Evolutionary conservation across 2,329 filamentous ascomycete species (phyloP).

Genomic region (Mycosphaerella sp.): DNA sequence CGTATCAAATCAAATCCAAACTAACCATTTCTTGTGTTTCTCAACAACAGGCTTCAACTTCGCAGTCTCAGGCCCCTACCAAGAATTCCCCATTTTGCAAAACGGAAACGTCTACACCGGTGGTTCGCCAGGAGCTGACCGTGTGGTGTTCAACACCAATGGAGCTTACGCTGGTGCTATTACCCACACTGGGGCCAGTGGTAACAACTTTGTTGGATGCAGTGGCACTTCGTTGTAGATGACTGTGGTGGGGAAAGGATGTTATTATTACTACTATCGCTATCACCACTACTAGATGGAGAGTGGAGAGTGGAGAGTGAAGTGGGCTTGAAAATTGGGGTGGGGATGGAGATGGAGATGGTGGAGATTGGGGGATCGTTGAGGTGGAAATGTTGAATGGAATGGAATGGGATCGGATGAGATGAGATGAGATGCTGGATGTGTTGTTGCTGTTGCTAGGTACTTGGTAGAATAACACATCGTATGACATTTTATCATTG

Average conservation of each 20-base stretch:
- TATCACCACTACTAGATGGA: no score
- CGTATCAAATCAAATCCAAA: conserved; percentile 23
- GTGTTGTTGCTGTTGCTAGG: no score
- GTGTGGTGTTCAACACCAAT: conserved; percentile 56
- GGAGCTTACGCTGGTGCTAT: conserved; percentile 58
- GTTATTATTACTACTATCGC: no score
- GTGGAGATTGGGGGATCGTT: not conserved
- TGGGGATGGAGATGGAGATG: not conserved
- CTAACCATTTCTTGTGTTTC: not conserved
- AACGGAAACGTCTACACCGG: conserved; percentile 47
- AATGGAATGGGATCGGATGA: no score
- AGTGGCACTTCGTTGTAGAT: conserved; percentile 30
- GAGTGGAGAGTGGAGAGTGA: no score
- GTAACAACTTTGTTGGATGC: conserved; percentile 64
- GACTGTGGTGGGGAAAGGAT: not conserved
- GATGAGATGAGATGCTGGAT: no score
- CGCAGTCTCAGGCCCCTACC: conserved; percentile 51
- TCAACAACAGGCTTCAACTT: conserved; percentile 47
- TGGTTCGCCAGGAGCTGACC: conserved; percentile 59
- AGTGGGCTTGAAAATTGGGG: no score
- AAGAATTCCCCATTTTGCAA: conserved; percentile 57
- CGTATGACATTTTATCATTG: no score
- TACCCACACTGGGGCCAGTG: conserved; percentile 64
- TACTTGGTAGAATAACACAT: no score
- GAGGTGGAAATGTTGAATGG: no score